phyloP scores from a whole-genome alignment of 164 flowering plant species.

The Amborella trichopoda region DNA sequence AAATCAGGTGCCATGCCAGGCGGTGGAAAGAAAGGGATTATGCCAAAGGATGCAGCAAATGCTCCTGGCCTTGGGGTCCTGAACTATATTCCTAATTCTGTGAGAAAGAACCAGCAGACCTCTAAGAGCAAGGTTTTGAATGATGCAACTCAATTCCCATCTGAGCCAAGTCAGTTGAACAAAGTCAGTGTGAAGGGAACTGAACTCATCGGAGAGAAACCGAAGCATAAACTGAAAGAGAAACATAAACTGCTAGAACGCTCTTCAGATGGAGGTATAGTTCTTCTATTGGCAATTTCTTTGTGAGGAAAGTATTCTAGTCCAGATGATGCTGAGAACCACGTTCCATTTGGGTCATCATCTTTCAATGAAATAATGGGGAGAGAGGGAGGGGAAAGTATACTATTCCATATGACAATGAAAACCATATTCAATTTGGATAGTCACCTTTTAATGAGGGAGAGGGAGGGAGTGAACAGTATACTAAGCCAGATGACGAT shows the following conservation, averaged over 20 bases:
- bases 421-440: too few species aligned
- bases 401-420: too few species aligned
- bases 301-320: too few species aligned
- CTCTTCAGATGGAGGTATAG: conserved; percentile 42
- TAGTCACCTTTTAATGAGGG: too few species aligned
- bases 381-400: too few species aligned
- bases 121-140: conserved; percentile 34
- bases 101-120: conserved; percentile 27
- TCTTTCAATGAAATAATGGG: too few species aligned
- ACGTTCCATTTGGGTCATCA: too few species aligned
- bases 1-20: conserved; percentile 11
- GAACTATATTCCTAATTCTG: conserved; percentile 16
- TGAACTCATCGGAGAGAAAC: conserved; percentile 22
- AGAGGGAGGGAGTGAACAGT: too few species aligned
- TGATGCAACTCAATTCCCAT: conserved; percentile 26
- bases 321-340: too few species aligned
- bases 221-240: conserved; percentile 23
- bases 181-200: conserved; percentile 22
- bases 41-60: conserved; percentile 24
- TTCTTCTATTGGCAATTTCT: too few species aligned
- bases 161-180: conserved; percentile 13
- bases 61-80: conserved; percentile 15
- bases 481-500: too few species aligned
- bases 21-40: conserved; percentile 35
- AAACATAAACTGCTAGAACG: conserved; percentile 22